Base-by-base conservation (phyloP, 805 yeast species). In the Saturnispora sekii region DNA sequence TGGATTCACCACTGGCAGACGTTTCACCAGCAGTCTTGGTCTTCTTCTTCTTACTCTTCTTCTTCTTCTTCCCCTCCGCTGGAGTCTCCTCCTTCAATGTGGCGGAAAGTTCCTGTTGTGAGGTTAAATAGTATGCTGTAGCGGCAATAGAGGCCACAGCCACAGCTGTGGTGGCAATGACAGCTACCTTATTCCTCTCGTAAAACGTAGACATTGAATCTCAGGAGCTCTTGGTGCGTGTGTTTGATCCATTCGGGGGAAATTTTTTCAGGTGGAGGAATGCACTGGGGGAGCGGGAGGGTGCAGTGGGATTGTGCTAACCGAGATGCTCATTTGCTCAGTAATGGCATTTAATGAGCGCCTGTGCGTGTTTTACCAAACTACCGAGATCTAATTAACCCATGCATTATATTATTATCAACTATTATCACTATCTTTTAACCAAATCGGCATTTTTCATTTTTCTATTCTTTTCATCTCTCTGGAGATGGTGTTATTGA, bases 71-170 rank as follows among this genome's bases (percentile, higher is more conserved):
- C 53, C 50, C 26, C 6, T 21, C 26, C 26, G 26, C 26, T 21
- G 26, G 26, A 21, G 26, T 21, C 6, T 21, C 26, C 26, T 21
- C 26, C 26, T 21, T 21, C 51, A 31, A 40, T 41, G 51, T 53
- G 10, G 51, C 47, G 16, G 53, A 9, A 51, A 53, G 16, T 41
- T 48, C 52, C 55, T 65, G 54, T 57, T 67, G 49, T 51, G 49
- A 58, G 12, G 33, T 17, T 53, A 66, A 62, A 39, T 69, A 68
- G 51, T 69, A 72, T 48, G 68, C 67, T 32, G 74, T 67, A 44
- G 75, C 77, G 3, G 63, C 66, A 44, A 65, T 68, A 17, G 77
- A 73, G 40, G 76, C 67, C 32, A 68, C 67, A 51, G 76, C 75
- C 32, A 75, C 76, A 44, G 71, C 63, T 1, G 78, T 72, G 10